Evolutionary conservation across 1,284 basidiomycete genomes (phyloP), one percentile per base, ranked within the genome.

Genomic region (Microstroma glucosiphilum): DNA sequence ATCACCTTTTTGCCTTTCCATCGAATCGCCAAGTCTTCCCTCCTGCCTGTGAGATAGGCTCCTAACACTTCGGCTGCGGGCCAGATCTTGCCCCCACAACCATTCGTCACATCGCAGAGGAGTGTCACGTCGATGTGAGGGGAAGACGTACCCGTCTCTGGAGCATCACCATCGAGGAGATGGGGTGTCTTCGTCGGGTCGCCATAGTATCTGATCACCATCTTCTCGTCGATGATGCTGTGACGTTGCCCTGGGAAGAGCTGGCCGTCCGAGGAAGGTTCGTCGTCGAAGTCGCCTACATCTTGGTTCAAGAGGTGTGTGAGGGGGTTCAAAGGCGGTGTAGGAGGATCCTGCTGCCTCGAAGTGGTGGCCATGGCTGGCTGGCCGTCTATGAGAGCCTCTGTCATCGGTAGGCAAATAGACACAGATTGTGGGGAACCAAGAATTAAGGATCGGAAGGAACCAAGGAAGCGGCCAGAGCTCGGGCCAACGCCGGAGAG

Each of bases 71-170:
- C 86, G 66, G 91, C 92, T 13, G 92, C 89, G 3, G 90, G 91
- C 92, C 92, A 96, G 12, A 91, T 87, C 56, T 92, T 85, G 0
- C 92, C 92, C 15, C 92, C 92, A 77, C 92, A 96, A 1, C 92
- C 92, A 23, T 88, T 89, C 48, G 86, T 84, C 37, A 90, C 86
- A 76, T 92, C 90, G 1, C 91, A 84, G 40, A 82, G 80, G 51
- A 91, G 83, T 37, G 77, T 71, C 15, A 83, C 69, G 56, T 78
- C 73, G 55, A 80, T 64, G 23, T 42, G 54, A 40, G 26, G 17
- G 40, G 26, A 41, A 61, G 43, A 48, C 11, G 40, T 25, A 26
- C 21, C 8, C 46, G 58, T 7, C 8, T 30, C 3, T 26, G 13
- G 26, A 21, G 42, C 6, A n/a, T 56, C 30, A 23, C 62, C 56